A percentile compares a stretch with the other conserved stretches of the same genome.
Conservation (phyloP, 345 rosid genomes). For the Sonneratia alba region DNA sequence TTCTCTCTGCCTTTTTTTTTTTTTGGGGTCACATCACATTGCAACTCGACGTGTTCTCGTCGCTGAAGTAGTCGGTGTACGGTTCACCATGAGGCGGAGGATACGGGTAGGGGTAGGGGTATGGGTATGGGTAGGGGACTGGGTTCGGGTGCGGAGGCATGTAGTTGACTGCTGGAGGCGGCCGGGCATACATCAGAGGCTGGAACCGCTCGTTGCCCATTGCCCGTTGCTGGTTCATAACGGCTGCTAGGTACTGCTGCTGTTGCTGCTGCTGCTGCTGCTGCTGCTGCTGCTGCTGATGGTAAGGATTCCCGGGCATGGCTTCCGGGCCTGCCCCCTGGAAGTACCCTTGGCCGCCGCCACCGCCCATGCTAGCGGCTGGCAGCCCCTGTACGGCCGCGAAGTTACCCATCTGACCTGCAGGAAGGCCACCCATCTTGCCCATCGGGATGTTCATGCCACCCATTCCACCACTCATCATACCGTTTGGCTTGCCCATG, state of each 20-base stretch:
- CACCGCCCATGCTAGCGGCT: constrained; percentile 41
- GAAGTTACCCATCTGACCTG: constrained; percentile 16
- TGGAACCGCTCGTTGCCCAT: constrained; percentile 82
- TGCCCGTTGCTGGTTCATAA: constrained; percentile 87
- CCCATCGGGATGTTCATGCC: constrained; percentile 28
- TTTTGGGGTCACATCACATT: constrained; percentile 54
- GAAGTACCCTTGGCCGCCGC: constrained; percentile 42
- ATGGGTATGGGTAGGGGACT: constrained; percentile 27
- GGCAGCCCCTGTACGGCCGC: constrained; percentile 84
- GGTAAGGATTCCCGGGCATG: constrained; percentile 64
- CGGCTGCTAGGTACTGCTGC: constrained; percentile 52
- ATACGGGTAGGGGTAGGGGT: constrained; percentile 20
- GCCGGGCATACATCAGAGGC: constrained; percentile 84
- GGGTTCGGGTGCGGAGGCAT: constrained; percentile 56
- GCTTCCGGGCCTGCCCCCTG: constrained; percentile 54
- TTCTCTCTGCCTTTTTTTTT: neutral
- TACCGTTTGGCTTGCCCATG: constrained; percentile 6
- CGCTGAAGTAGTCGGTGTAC: constrained; percentile 56
- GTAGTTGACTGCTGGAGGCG: constrained; percentile 75
- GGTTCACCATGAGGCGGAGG: constrained; percentile 21
- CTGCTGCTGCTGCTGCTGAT: constrained; percentile 50
- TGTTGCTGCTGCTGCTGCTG: constrained; percentile 50
- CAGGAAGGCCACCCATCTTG: constrained; percentile 27
- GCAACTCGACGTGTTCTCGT: constrained; percentile 89
- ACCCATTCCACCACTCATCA: constrained; percentile 18